Conservation (phyloP, 1,139 yeast genomes). For the Debaryomyces coudertii region DNA sequence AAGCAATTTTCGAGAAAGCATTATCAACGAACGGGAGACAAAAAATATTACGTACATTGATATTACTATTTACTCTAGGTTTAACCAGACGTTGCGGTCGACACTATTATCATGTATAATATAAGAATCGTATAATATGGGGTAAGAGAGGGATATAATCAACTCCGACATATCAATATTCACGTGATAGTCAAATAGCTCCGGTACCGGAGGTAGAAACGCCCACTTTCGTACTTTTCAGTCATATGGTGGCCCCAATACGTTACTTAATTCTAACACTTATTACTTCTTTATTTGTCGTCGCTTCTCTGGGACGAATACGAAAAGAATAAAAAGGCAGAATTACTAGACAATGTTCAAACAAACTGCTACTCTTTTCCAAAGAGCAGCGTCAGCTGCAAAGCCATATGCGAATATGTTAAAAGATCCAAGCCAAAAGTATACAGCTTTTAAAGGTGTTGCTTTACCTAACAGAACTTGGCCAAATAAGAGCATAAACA, state of each 20-base stretch:
- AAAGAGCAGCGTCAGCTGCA: conserved; percentile 28
- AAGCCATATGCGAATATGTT: conserved; percentile 35
- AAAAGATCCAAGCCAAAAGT: conserved; percentile 45
- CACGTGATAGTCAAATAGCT: not conserved
- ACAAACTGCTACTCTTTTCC: conserved; percentile 26
- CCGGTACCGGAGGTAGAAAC: conserved; percentile 6
- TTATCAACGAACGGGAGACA: no score
- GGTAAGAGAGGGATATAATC: not conserved
- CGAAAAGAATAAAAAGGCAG: conserved; percentile 3
- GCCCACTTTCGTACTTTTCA: not conserved
- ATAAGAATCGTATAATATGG: no score
- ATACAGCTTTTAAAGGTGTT: conserved; percentile 41
- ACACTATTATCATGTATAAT: no score
- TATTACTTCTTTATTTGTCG: conserved; percentile 2
- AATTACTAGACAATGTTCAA: conserved; percentile 24
- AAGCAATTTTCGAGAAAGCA: no score
- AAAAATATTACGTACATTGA: no score
- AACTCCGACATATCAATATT: not conserved
- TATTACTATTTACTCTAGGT: no score
- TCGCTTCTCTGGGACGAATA: conserved; percentile 4
- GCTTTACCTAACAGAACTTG: conserved; percentile 45
- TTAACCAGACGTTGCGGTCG: no score
- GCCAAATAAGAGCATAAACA: conserved; percentile 43
- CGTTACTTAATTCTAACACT: not conserved
- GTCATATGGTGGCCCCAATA: conserved; percentile 1